A percentile compares a stretch with the other conserved stretches of the same genome.
phyloP scores from a whole-genome alignment of 148 eudicot genomes.

The Agrostemma githago region DNA sequence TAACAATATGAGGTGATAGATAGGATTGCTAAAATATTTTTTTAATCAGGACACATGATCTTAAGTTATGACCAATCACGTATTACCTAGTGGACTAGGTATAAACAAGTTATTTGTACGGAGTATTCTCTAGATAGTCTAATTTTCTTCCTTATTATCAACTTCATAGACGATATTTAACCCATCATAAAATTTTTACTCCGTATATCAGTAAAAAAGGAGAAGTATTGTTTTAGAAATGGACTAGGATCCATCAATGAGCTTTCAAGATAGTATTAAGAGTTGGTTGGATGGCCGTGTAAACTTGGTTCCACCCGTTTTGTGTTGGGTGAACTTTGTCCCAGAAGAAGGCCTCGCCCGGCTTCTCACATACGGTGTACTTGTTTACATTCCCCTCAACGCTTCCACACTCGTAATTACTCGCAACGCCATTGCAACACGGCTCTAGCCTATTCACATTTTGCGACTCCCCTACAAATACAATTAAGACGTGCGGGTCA shows the following conservation, averaged over 20 bases:
- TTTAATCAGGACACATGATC: no score
- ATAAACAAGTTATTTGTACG: no score
- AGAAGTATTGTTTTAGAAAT: background rate
- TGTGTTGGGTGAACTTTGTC: slow-evolving; percentile 61
- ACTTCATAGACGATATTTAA: no score
- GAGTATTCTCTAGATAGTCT: no score
- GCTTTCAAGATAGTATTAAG: slow-evolving; percentile 8
- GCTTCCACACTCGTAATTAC: slow-evolving; percentile 45
- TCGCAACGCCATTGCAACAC: slow-evolving; percentile 43
- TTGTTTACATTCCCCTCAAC: slow-evolving; percentile 24
- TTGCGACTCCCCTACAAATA: slow-evolving; percentile 14
- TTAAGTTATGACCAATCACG: no score
- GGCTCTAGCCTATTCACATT: slow-evolving; percentile 31
- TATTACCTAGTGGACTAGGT: no score
- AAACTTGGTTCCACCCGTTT: slow-evolving; percentile 56
- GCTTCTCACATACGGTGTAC: slow-evolving; percentile 42
- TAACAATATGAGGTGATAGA: no score
- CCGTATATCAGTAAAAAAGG: background rate
- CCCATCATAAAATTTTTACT: no score
- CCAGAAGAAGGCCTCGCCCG: slow-evolving; percentile 46
- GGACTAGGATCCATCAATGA: background rate
- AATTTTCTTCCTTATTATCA: no score
- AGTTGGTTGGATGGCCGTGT: slow-evolving; percentile 27
- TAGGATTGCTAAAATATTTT: no score
- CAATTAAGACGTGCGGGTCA: background rate